These are phyloP conservation scores for Prunella vulgaris DNA, from an alignment of 257 asterid genomes.

Conservation along the genomic window DNA sequence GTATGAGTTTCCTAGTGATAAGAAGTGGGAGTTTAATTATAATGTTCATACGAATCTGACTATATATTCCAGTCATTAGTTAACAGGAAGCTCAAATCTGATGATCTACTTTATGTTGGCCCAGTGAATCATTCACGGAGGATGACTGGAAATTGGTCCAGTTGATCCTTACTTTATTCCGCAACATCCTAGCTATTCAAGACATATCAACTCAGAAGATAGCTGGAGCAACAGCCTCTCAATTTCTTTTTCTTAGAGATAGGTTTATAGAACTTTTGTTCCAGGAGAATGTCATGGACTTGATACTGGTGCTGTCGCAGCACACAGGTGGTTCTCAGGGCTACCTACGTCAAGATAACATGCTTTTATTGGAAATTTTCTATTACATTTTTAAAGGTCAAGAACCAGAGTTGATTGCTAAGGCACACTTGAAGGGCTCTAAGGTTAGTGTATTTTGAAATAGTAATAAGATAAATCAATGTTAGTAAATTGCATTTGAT, in stretches of 20 bases:
- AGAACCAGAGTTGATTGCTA: conserved; percentile 79
- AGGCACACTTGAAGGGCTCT: conserved; percentile 45
- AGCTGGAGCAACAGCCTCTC: conserved; percentile 72
- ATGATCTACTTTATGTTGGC: conserved; percentile 22
- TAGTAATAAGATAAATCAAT: not conserved
- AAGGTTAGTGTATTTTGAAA: conserved; percentile 47
- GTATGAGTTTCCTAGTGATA: not conserved
- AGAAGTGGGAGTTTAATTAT: not conserved
- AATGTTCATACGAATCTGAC: not conserved
- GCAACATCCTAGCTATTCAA: conserved; percentile 84
- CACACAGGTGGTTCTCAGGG: conserved; percentile 71
- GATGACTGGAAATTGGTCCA: conserved; percentile 98
- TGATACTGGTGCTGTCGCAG: conserved; percentile 70
- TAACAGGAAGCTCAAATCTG: conserved; percentile 12
- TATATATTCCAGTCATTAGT: not conserved
- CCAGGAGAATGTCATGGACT: conserved; percentile 89
- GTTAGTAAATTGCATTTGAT: not conserved
- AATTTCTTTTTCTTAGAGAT: conserved; percentile 64
- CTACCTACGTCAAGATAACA: conserved; percentile 78
- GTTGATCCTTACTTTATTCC: conserved; percentile 80
- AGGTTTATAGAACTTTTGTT: conserved; percentile 68
- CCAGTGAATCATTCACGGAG: conserved; percentile 83
- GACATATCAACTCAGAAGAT: conserved; percentile 76
- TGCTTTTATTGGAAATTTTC: conserved; percentile 81
- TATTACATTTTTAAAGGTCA: conserved; percentile 74